Evolutionary conservation across 495 filamentous ascomycete species (phyloP), one percentile per base, ranked within the genome.

Genomic region (Penicillium canariense): DNA sequence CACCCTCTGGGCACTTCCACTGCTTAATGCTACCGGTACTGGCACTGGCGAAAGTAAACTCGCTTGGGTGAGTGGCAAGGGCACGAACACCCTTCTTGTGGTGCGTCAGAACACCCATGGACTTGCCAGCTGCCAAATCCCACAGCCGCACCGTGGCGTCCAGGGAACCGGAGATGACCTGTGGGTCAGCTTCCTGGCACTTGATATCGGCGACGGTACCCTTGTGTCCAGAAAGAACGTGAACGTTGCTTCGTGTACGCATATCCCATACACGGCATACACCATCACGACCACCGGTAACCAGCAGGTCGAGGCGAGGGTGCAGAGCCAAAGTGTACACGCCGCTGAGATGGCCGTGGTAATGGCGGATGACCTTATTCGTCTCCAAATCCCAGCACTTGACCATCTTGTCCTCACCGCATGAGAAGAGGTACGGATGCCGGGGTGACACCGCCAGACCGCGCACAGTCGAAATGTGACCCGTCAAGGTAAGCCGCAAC

Each of bases 381-480:
- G 90, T 94, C 68, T 99, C 95, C 60, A 99, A 71, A 76, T 99
- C 95, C 95, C 95, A 99, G 76, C 95, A 97, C 73, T 97, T 97
- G 31, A 99, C 95, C 91, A 96, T 97, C 81, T 99, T 99, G 69
- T 99, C 95, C 71, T 99, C 95, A 47, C 89, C 95, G 61, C 95
- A 97, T 12, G 90, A 96, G 71, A 97, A 99, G 30, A 99, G 81
- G 68, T 99, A 99, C 2, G 95, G 95, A 70, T 99, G 95, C 46
- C 95, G 78, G 14, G 91, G 89, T 3, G 91, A 96, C 6, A 99
- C 89, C 0, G 93, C 95, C 44, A 99, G 55, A 6, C 95, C 95
- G 40, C 95, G 86, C 14, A 99, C 95, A 6, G 93, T 95, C 35
- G 90, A 96, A 55, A 99, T 99, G 69, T 99, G 95, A 25, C 95